Evolutionary conservation across 805 yeast genomes (phyloP).

Genomic region (Lipomyces yamanashiensis): DNA sequence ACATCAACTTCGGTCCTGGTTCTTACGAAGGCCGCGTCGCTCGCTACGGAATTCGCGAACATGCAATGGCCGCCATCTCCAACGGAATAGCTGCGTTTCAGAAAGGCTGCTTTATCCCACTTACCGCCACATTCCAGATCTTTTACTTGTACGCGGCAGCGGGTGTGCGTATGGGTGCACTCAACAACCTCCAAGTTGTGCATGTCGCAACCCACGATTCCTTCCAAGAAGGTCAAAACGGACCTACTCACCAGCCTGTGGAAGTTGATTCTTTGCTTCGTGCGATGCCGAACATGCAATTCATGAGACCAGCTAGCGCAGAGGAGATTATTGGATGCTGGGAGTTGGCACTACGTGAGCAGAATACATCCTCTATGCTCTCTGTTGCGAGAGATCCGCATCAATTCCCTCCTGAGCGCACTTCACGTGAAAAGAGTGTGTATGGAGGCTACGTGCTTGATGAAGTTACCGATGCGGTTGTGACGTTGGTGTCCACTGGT

Average conservation of each 20-base stretch:
- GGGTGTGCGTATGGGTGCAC: slow-evolving; percentile 83
- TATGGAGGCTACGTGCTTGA: slow-evolving; percentile 6
- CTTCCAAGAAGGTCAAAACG: slow-evolving; percentile 42
- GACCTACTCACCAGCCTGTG: slow-evolving; percentile 19
- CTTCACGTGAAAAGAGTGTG: slow-evolving; percentile 5
- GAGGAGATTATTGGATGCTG: slow-evolving; percentile 15
- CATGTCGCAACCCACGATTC: slow-evolving; percentile 93
- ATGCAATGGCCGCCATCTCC: slow-evolving; percentile 46
- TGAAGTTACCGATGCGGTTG: slow-evolving; percentile 3
- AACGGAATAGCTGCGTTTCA: slow-evolving; percentile 45
- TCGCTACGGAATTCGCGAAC: slow-evolving; percentile 46
- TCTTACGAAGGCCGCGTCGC: slow-evolving; percentile 3
- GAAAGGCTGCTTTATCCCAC: slow-evolving; percentile 48
- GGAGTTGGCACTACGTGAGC: slow-evolving; percentile 3
- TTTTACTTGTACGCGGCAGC: slow-evolving; percentile 50
- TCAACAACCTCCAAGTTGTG: slow-evolving; percentile 79
- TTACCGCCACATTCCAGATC: slow-evolving; percentile 50
- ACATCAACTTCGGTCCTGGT: background rate
- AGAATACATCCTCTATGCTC: background rate
- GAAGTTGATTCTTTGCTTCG: slow-evolving; percentile 12
- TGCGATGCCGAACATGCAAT: slow-evolving; percentile 15
- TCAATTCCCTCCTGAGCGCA: background rate
- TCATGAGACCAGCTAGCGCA: slow-evolving; percentile 7
- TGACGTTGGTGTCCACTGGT: slow-evolving; percentile 13
- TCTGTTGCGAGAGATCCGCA: slow-evolving; percentile 12